phyloP scores from a whole-genome alignment of 2,329 filamentous ascomycete genomes.

The Cordyceps cicadae region DNA sequence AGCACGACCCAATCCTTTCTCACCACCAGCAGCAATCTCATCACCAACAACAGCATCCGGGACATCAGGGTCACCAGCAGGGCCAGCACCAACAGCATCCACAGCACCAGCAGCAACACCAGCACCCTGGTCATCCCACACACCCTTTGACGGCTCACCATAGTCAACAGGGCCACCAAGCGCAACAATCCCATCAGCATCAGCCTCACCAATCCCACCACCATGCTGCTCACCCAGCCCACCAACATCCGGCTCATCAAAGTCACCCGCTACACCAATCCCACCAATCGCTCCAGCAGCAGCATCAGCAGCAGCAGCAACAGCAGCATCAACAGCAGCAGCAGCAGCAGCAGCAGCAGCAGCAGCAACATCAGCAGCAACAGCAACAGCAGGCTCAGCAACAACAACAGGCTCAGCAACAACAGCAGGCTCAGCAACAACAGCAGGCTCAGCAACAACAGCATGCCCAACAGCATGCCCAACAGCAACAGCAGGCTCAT shows the following conservation, averaged over 20 bases:
- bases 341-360: conserved; percentile 20
- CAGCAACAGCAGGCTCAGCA: conserved; percentile 24
- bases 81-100: conserved; percentile 21
- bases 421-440: conserved; percentile 23
- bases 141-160: conserved; percentile 10
- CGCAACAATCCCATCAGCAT: conserved; percentile 16
- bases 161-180: conserved; percentile 19
- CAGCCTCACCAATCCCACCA: conserved; percentile 18
- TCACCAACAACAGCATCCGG: conserved; percentile 17
- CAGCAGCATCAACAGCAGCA: conserved; percentile 25
- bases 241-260: conserved; percentile 19
- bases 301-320: conserved; percentile 27
- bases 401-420: conserved; percentile 23
- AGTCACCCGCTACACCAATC: conserved; percentile 20
- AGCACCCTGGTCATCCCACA: conserved; percentile 16
- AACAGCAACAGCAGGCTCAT: conserved; percentile 22
- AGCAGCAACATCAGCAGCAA: conserved; percentile 21
- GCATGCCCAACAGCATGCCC: conserved; percentile 22
- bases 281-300: conserved; percentile 19
- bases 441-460: conserved; percentile 25
- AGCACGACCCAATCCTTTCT: conserved; percentile 35
- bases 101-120: conserved; percentile 19
- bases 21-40: conserved; percentile 24
- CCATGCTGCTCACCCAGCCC: conserved; percentile 17
- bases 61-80: conserved; percentile 19